phyloP scores from a whole-genome alignment of 2,329 filamentous ascomycete genomes.

The Verticillium zaregamsianum region DNA sequence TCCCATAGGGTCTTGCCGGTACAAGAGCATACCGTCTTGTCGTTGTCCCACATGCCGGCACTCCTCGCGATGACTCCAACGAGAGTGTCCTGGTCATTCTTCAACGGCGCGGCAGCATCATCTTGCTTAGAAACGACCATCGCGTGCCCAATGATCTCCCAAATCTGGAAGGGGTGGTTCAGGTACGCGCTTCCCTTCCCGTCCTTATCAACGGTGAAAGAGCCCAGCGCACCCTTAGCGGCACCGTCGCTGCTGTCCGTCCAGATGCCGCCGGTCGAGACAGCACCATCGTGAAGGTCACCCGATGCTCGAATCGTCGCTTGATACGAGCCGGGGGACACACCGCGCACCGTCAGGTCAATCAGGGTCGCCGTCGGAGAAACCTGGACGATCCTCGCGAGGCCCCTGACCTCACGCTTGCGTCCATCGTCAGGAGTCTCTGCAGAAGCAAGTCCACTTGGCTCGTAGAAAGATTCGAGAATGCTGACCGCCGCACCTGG shows the following conservation, averaged over 20 bases:
- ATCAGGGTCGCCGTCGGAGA: slow-evolving; percentile 73
- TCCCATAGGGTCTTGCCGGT: slow-evolving; percentile 98
- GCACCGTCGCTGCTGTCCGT: slow-evolving; percentile 39
- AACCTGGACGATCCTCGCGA: slow-evolving; percentile 93
- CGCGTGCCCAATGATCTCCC: slow-evolving; percentile 93
- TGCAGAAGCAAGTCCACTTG: slow-evolving; percentile 28
- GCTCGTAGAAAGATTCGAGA: slow-evolving; percentile 74
- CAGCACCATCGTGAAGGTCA: slow-evolving; percentile 79
- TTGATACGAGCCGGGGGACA: slow-evolving; percentile 75
- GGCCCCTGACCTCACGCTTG: slow-evolving; percentile 66
- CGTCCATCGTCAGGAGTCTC: slow-evolving; percentile 36
- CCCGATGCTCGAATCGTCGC: slow-evolving; percentile 83
- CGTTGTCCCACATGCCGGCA: slow-evolving; percentile 98
- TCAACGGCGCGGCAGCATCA: slow-evolving; percentile 45
- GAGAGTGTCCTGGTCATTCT: slow-evolving; percentile 78
- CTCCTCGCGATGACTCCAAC: slow-evolving; percentile 93
- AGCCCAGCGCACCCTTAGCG: slow-evolving; percentile 60
- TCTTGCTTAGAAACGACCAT: slow-evolving; percentile 74
- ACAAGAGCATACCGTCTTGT: slow-evolving; percentile 97
- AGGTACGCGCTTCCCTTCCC: slow-evolving; percentile 78
- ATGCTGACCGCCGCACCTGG: slow-evolving; percentile 86
- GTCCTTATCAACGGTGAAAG: slow-evolving; percentile 68
- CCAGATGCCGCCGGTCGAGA: slow-evolving; percentile 82
- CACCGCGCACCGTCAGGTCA: slow-evolving; percentile 80
- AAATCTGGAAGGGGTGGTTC: slow-evolving; percentile 79